These are phyloP conservation scores for Penicillium sp. DNA, from an alignment of 2,329 filamentous ascomycete species.

Conservation along the genomic window DNA sequence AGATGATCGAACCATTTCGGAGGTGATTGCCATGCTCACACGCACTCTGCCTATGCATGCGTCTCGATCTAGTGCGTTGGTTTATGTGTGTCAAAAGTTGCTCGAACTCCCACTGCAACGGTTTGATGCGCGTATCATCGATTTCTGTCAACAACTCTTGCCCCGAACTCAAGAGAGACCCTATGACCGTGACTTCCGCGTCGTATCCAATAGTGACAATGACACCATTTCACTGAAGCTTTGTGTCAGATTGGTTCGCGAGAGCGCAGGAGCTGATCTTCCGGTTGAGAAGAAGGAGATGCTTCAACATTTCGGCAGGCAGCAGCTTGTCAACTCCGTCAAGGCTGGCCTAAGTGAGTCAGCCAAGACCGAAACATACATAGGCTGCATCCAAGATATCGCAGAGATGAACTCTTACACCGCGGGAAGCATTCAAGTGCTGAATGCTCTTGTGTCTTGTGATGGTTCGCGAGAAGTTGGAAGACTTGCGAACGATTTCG, in stretches of 20 bases:
- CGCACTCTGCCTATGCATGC: conserved; percentile 50
- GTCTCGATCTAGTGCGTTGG: conserved; percentile 48
- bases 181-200: conserved; percentile 29
- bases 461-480: conserved; percentile 56
- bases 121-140: conserved; percentile 64
- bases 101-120: conserved; percentile 62
- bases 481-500: conserved; percentile 61
- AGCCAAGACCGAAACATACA: conserved; percentile 64
- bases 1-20: conserved; percentile 81
- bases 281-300: conserved; percentile 61
- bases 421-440: conserved; percentile 71
- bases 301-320: conserved; percentile 64
- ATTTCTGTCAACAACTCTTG: conserved; percentile 63
- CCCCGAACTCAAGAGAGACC: conserved; percentile 51
- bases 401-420: conserved; percentile 63
- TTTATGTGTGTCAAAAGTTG: conserved; percentile 73
- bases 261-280: conserved; percentile 63
- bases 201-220: conserved; percentile 24
- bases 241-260: conserved; percentile 69
- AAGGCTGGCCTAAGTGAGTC: conserved; percentile 55
- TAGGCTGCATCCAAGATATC: conserved; percentile 70
- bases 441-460: conserved; percentile 49
- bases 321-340: conserved; percentile 64
- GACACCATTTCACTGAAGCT: conserved; percentile 54
- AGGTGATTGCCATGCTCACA: conserved; percentile 69